Evolutionary conservation across 176 grass and related monocot species (phyloP).

Genomic region (Bothriochloa decipiens): DNA sequence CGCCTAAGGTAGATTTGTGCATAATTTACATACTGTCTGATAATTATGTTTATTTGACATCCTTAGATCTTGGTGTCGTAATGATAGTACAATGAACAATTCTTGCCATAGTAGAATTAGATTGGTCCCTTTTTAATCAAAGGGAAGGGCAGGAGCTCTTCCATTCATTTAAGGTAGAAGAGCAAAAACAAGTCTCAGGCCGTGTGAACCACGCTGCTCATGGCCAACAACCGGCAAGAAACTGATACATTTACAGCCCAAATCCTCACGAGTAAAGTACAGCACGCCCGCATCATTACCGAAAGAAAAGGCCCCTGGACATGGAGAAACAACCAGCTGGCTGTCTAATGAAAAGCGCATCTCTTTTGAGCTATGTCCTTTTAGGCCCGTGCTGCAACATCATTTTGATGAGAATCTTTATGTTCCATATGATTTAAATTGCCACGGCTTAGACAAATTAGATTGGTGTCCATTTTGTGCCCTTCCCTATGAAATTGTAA

Average conservation of each 20-base stretch:
- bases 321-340: not conserved
- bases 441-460: too few species aligned
- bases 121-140: not conserved
- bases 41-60: slow-evolving; percentile 1
- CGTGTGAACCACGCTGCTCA: not conserved
- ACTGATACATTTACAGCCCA: not conserved
- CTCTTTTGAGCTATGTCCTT: not conserved
- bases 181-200: not conserved
- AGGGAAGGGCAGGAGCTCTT: not conserved
- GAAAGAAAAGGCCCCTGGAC: not conserved
- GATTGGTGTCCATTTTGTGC: not conserved
- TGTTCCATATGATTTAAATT: too few species aligned
- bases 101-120: not conserved
- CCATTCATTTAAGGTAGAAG: not conserved
- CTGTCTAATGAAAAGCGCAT: not conserved
- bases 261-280: not conserved
- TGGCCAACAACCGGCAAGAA: not conserved
- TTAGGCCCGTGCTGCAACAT: not conserved
- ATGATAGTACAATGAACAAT: not conserved
- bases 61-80: not conserved
- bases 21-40: not conserved
- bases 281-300: not conserved
- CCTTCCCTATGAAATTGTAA: not conserved
- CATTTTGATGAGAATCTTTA: not conserved
- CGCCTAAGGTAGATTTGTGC: slow-evolving; percentile 43